These are phyloP conservation scores for Bocquillonia castaneifolia DNA, from an alignment of 441 rosid species.

Conservation along the genomic window DNA sequence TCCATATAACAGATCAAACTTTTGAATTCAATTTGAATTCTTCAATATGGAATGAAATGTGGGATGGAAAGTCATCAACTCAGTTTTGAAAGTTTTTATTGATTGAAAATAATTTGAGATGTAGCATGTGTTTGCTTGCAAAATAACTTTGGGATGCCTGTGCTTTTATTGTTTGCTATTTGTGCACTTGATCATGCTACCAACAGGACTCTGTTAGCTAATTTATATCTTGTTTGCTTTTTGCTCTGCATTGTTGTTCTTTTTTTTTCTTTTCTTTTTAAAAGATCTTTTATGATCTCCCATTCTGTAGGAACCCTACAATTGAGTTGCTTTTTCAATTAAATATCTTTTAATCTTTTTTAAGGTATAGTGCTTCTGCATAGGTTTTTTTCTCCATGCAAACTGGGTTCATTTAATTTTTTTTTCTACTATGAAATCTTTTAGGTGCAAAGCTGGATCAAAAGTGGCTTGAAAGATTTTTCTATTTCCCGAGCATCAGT, in stretches of 20 bases:
- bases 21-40: neutral
- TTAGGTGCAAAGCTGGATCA: constrained; percentile 93
- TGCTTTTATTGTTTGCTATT: constrained; percentile 1
- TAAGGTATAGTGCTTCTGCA: neutral
- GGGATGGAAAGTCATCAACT: too few relatives aligned
- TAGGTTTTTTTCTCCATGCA: neutral
- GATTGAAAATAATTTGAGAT: neutral
- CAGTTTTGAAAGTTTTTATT: neutral
- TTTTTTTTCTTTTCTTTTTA: too few relatives aligned
- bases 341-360: neutral
- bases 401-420: constrained; percentile 3
- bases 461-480: constrained; percentile 78
- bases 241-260: too few relatives aligned
- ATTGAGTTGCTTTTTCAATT: too few relatives aligned
- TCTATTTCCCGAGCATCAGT: constrained; percentile 91
- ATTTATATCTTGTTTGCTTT: neutral
- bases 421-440: constrained; percentile 23
- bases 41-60: too few relatives aligned
- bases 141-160: neutral
- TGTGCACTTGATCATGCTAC: neutral
- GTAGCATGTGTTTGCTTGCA: neutral
- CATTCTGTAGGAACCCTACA: too few relatives aligned
- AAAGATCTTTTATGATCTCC: too few relatives aligned
- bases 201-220: neutral
- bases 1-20: neutral